Base-by-base conservation (phyloP, 2,329 filamentous ascomycete species). In the Xylaria sp. region DNA sequence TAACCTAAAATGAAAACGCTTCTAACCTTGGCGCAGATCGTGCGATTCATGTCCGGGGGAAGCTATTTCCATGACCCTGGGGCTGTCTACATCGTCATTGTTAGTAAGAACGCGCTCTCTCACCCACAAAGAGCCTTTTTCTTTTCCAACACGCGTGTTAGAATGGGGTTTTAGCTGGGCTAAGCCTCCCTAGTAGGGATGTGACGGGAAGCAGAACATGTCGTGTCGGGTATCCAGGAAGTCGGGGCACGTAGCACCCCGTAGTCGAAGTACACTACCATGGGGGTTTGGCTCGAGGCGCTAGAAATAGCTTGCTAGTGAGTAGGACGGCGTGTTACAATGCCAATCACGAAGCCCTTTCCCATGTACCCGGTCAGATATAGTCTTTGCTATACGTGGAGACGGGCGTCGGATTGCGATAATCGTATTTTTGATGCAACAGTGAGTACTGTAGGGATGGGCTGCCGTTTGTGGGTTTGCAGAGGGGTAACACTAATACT, bases 41-140 rank as follows among this genome's bases (percentile, higher is more conserved):
- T 31, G 56, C 48, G 52, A 55, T 51, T 60, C 44, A 56, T 55
- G 37, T 35, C 47, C 27, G 41, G 41, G n/a, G 11, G 17, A 33
- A 11, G 58, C 17, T 52, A 46, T 41, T 47, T 52, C 43, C 27
- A 53, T 35, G 11, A 31, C 10, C 47, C 38, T 21, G 33, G 40
- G 35, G 31, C 38, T n/a, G n/a, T n/a, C n/a, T 41, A 31, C 43
- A 33, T 46, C 40, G 43, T 48, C 51, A 54, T 60, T 38, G 27
- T 56, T 37, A 13, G 37, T 23, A 37, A 60, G 37, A 46, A 60
- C 58, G 52, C 58, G 52, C 17, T 29, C 17, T 29, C 5, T 33
- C 3, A 56, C 58, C 38, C 52, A 38, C 33, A 23, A 31, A 46
- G 37, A 19, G 21, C 27, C 44, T 6, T 49, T 37, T 23, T 15